Evolutionary conservation across 805 yeast genomes (phyloP), one percentile per base, ranked within the genome.

Genomic region (Henningerozyma blattae): DNA sequence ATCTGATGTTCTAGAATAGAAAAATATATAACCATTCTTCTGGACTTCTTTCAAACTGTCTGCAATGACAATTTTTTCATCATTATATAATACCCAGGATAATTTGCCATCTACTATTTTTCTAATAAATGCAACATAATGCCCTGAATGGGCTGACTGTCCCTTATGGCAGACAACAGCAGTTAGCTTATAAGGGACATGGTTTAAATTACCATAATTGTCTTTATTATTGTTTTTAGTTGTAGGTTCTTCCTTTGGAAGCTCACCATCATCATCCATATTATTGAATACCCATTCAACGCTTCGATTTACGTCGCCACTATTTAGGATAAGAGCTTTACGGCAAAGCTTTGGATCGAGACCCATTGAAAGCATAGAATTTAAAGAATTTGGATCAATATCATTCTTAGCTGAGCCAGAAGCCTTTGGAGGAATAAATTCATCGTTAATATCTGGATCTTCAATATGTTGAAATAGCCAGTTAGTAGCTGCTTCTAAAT

Each of bases 391-490:
- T 3, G 61, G 49, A 8, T 47, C 46, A n/a, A 39, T 37, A 3
- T 31, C 30, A 16, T 18, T 30, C 5, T 20, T 25, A 14, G 16
- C n/a, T 4, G 15, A 5, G 10, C 6, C 14, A 12, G 38, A 45
- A 20, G 39, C 34, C 19, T 17, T 22, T 20, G 34, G 38, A 6
- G 64, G 59, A 2, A 58, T 47, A 17, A 80, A 64, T 1, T 83
- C 79, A 5, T 59, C 73, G 52, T 87, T 93, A 29, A 87, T 69
- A 46, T 72, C 80, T 1, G 76, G 52, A 53, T 84, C 95, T 17
- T 87, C 96, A 77, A 85, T 73, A 49, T 87, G 94, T 15, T 70
- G 80, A 49, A 91, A 78, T 5, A 91, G 52, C 94, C 96, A 84
- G 45, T 84, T 82, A 81, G 82, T 76, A 0, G 96, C 95, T 5